Base-by-base conservation (phyloP, 192 early-diverging fungal genomes). In the Coemansia aciculifera region DNA sequence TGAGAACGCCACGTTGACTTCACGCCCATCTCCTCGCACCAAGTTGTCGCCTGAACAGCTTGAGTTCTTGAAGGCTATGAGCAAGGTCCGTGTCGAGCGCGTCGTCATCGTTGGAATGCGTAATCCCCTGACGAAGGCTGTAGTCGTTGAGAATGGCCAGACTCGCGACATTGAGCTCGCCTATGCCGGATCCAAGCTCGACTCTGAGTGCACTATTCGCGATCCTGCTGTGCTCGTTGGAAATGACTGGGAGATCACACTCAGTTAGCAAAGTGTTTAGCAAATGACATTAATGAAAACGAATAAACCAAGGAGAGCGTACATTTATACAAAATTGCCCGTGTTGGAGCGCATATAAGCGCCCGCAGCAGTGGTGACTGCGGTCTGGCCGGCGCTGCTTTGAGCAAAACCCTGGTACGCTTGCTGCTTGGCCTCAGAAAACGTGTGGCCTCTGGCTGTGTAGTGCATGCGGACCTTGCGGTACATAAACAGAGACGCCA, bases 371-470 rank as follows among this genome's bases (percentile, higher is more conserved):
- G 71, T 62, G 56, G 62, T 66, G 39, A 69, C 72, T 0, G 80
- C 80, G 1, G 74, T 69, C 52, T 82, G 80, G 32, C 73, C 85
- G 21, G 75, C 83, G 49, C 73, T 78, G 81, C 69, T 85, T 71
- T 76, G 84, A 4, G 87, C 87, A 75, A 85, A 85, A 38, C 80
- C 84, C 63, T 69, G 65, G 31, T 86, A 85, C 38, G 87, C 86
- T 63, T 88, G 83, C 51, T 84, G 81, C 81, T 90, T 92, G 59
- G 90, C 89, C 62, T 92, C 87, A 23, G 85, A 75, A 59, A 90
- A 90, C 8, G 90, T 90, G 64, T 92, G 90, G 34, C 90, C 89
- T 31, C 86, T 84, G 48, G 77, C 79, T 46, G 86, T 84, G 75
- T 92, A 92, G 65, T 92, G 90, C 56, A 77, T 76, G 72, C 88